Evolutionary conservation across 2,329 filamentous ascomycete species (phyloP).

Genomic region (Diaporthe capsici): DNA sequence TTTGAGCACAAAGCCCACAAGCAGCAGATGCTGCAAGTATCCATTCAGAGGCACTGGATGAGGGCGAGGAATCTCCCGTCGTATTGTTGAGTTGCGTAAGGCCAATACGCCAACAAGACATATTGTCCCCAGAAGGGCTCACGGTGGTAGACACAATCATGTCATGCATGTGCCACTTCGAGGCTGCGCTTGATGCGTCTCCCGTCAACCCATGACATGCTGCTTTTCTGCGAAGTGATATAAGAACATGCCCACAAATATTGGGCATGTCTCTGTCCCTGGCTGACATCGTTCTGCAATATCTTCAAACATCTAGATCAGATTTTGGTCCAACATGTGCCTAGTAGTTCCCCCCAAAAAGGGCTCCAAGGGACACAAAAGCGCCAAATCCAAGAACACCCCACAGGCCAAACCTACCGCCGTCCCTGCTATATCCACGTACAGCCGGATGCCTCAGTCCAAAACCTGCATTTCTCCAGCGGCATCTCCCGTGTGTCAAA

Average conservation of each 20-base stretch:
- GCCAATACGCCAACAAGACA: constrained; percentile 1
- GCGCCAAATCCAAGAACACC: neutral
- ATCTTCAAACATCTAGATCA: neutral
- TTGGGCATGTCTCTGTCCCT: too few species aligned
- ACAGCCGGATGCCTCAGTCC: constrained; percentile 20
- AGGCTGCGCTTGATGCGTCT: neutral
- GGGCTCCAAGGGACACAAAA: neutral
- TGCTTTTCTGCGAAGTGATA: neutral
- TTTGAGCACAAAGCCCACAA: neutral
- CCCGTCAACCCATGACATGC: neutral
- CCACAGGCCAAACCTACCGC: neutral
- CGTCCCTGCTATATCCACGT: neutral
- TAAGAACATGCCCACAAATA: neutral
- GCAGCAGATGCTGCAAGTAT: neutral
- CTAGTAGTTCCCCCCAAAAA: constrained; percentile 20
- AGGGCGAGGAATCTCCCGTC: neutral
- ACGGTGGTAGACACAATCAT: neutral
- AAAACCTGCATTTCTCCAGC: neutral
- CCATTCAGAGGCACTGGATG: neutral
- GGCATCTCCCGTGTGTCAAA: neutral
- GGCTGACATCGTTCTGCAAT: neutral
- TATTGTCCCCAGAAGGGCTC: neutral
- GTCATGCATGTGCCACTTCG: neutral
- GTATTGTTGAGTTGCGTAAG: neutral
- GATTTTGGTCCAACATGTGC: constrained; percentile 3